Evolutionary conservation across 176 grass and related monocot species (phyloP).

Genomic region (Themeda triandra): DNA sequence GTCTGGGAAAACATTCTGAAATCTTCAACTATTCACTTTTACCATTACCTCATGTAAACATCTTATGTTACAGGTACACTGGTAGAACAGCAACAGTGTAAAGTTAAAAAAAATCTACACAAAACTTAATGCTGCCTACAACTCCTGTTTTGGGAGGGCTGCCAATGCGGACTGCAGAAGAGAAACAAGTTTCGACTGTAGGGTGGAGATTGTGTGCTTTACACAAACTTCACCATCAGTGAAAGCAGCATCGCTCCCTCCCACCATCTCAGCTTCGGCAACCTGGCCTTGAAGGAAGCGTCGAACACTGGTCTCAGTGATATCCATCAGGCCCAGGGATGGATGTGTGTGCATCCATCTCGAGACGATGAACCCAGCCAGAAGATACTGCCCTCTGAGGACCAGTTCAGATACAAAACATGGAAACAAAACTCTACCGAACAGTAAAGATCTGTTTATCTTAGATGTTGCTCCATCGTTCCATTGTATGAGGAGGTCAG

Average conservation of each 20-base stretch:
- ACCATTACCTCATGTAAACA: background rate
- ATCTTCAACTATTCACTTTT: conserved; percentile 19
- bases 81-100: background rate
- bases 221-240: conserved; percentile 27
- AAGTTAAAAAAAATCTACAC: conserved; percentile 27
- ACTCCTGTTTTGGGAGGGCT: conserved; percentile 38
- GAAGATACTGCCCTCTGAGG: conserved; percentile 54
- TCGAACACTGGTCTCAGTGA: conserved; percentile 48
- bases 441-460: conserved; percentile 32
- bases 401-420: conserved; percentile 79
- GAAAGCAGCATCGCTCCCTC: background rate
- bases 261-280: conserved; percentile 44
- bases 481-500: conserved; percentile 35
- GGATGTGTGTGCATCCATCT: conserved; percentile 88
- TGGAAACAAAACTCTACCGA: conserved; percentile 59
- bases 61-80: conserved; percentile 27
- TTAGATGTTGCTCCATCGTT: conserved; percentile 22
- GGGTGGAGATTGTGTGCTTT: conserved; percentile 37
- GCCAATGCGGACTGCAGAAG: conserved; percentile 63
- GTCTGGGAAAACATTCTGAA: background rate
- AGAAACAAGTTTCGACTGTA: conserved; percentile 42
- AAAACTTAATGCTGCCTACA: background rate
- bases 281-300: conserved; percentile 62
- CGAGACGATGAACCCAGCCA: conserved; percentile 71
- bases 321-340: conserved; percentile 74